A percentile compares a stretch with the other conserved stretches of the same genome.
These are phyloP conservation scores for Mycena amicta DNA, from an alignment of 768 basidiomycete genomes.

Conservation along the genomic window DNA sequence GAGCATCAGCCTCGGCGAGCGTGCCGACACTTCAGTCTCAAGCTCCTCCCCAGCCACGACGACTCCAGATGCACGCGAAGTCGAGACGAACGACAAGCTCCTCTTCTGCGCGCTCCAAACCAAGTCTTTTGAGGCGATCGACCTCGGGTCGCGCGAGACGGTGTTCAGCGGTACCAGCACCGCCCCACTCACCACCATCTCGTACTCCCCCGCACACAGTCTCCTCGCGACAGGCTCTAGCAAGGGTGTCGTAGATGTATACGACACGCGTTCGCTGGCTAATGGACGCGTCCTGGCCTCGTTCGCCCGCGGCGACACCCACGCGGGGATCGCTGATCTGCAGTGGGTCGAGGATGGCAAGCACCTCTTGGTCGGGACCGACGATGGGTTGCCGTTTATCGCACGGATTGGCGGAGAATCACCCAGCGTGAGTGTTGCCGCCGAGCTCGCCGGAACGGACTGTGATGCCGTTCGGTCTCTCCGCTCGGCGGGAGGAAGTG, in stretches of 20 bases:
- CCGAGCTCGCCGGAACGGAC: slow-evolving; percentile 61
- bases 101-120: slow-evolving; percentile 57
- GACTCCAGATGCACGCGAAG: slow-evolving; percentile 39
- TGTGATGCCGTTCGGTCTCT: slow-evolving; percentile 60
- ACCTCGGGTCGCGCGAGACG: slow-evolving; percentile 46
- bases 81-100: slow-evolving; percentile 50
- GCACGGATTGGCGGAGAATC: slow-evolving; percentile 46
- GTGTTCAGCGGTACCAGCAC: slow-evolving; percentile 29
- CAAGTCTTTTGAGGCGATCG: slow-evolving; percentile 58
- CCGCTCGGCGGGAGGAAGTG: slow-evolving; percentile 33
- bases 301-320: slow-evolving; percentile 42
- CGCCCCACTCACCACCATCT: slow-evolving; percentile 44
- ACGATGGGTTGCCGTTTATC: slow-evolving; percentile 64
- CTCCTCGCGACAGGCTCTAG: slow-evolving; percentile 63
- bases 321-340: slow-evolving; percentile 53
- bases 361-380: slow-evolving; percentile 51
- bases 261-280: slow-evolving; percentile 51
- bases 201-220: slow-evolving; percentile 40
- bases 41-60: not conserved
- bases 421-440: slow-evolving; percentile 34
- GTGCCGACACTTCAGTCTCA: slow-evolving; percentile 24
- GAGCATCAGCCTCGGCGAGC: slow-evolving; percentile 47
- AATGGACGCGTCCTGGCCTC: slow-evolving; percentile 37
- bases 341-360: slow-evolving; percentile 36
- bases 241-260: slow-evolving; percentile 56